A percentile compares a stretch with the other conserved stretches of the same genome.
Conservation (phyloP, 202 grass and related monocot species). For the Bolboschoenoplectus hybrid region DNA sequence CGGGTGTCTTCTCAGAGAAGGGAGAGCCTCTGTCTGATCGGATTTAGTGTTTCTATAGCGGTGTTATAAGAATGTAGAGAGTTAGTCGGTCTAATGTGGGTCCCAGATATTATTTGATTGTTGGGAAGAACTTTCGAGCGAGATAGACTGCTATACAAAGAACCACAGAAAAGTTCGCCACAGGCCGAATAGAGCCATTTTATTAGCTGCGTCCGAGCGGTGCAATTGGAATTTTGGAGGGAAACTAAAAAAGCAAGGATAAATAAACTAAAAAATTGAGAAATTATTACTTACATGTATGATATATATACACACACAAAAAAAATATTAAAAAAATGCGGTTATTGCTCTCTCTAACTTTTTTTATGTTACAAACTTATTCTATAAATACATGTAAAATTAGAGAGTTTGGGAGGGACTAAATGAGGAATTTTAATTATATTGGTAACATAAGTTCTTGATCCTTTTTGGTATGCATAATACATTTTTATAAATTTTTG, state of each 20-base stretch:
- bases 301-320: too few relatives aligned
- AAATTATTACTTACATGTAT: too few relatives aligned
- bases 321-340: too few relatives aligned
- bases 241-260: neutral
- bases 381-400: too few relatives aligned
- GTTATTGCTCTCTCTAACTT: too few relatives aligned
- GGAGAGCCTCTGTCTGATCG: neutral
- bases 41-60: neutral
- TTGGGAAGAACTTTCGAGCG: neutral
- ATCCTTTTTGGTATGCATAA: too few relatives aligned
- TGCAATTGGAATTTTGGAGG: slow-evolving; percentile 20
- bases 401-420: too few relatives aligned
- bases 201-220: neutral
- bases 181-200: neutral
- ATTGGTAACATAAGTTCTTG: too few relatives aligned
- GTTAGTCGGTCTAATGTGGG: neutral
- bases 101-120: neutral
- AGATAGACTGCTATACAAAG: neutral
- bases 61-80: neutral
- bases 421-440: too few relatives aligned
- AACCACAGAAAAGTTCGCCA: neutral
- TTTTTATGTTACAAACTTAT: too few relatives aligned
- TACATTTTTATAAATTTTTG: too few relatives aligned
- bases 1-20: neutral
- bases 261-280: too few relatives aligned